These are phyloP conservation scores for Lepiota brunneoincarnata DNA, from an alignment of 768 basidiomycete species.

Conservation along the genomic window DNA sequence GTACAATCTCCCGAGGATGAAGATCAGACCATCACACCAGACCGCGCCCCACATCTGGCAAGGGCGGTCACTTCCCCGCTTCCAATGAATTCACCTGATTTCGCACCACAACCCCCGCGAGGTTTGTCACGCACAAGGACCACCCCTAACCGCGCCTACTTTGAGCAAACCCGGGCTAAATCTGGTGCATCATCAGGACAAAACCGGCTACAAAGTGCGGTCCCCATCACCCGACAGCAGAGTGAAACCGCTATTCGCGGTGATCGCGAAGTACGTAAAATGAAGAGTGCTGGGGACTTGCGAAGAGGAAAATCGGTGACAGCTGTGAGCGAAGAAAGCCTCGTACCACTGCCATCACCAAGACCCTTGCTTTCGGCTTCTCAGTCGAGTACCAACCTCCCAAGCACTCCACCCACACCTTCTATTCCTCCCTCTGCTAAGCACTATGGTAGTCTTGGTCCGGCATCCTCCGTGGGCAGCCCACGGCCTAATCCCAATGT, in stretches of 20 bases:
- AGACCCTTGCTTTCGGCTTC: constrained; percentile 49
- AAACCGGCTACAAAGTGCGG: constrained; percentile 5
- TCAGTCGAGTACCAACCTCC: constrained; percentile 68
- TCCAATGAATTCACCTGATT: constrained; percentile 22
- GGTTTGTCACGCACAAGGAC: constrained; percentile 71
- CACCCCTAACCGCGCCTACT: constrained; percentile 63
- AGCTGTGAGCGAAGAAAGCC: constrained; percentile 25
- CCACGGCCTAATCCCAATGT: constrained; percentile 33
- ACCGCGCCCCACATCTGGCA: constrained; percentile 51
- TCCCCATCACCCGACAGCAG: constrained; percentile 16
- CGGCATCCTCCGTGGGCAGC: constrained; percentile 37
- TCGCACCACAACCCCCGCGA: constrained; percentile 29
- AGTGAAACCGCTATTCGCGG: constrained; percentile 41
- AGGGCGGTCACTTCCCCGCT: constrained; percentile 52
- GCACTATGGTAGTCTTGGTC: constrained; percentile 70
- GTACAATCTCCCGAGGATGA: constrained; percentile 50
- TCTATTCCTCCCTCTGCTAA: constrained; percentile 38
- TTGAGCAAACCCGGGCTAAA: constrained; percentile 39
- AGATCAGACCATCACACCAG: constrained; percentile 74
- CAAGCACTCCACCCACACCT: constrained; percentile 29
- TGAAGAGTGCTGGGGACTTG: constrained; percentile 87
- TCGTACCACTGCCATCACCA: constrained; percentile 35
- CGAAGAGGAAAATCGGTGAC: constrained; percentile 41
- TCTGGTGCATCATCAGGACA: constrained; percentile 18
- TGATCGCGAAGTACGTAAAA: constrained; percentile 69